Percentiles rank a stretch among this genome's conserved stretches.
phyloP scores from a whole-genome alignment of 805 yeast genomes.

The Barnettozyma pratensis region DNA sequence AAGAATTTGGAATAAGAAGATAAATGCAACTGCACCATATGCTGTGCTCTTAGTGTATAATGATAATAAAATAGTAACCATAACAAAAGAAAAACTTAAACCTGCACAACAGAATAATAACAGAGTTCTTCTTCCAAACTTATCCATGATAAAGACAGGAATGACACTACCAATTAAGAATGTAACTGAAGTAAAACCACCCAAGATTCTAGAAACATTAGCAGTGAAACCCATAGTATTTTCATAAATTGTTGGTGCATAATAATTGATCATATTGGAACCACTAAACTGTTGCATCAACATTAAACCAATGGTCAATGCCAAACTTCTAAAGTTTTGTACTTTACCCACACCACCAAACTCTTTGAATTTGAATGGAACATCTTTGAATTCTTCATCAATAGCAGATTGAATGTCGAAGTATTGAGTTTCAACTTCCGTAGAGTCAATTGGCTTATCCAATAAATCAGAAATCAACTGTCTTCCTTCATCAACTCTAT shows the following conservation, averaged over 20 bases:
- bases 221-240: conserved; percentile 32
- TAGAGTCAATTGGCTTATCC: conserved; percentile 21
- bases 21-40: conserved; percentile 22
- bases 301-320: conserved; percentile 9
- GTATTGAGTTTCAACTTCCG: conserved; percentile 15
- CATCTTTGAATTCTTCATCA: conserved; percentile 10
- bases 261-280: conserved; percentile 41
- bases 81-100: conserved; percentile 14
- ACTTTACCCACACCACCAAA: conserved; percentile 14
- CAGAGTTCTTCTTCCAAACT: conserved; percentile 35
- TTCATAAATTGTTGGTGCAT: conserved; percentile 42
- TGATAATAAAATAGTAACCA: conserved; percentile 13
- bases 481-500: conserved; percentile 36
- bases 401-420: conserved; percentile 15
- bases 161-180: conserved; percentile 39
- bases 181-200: conserved; percentile 33
- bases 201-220: conserved; percentile 30
- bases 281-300: conserved; percentile 37
- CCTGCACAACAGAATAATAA: conserved; percentile 18
- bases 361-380: conserved; percentile 11
- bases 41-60: conserved; percentile 16
- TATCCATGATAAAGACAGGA: conserved; percentile 42
- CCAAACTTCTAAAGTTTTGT: conserved; percentile 30
- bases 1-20: conserved; percentile 20
- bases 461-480: conserved; percentile 34